Base-by-base conservation (phyloP, 768 basidiomycete species). In the Leucocoprinus birnbaumii region DNA sequence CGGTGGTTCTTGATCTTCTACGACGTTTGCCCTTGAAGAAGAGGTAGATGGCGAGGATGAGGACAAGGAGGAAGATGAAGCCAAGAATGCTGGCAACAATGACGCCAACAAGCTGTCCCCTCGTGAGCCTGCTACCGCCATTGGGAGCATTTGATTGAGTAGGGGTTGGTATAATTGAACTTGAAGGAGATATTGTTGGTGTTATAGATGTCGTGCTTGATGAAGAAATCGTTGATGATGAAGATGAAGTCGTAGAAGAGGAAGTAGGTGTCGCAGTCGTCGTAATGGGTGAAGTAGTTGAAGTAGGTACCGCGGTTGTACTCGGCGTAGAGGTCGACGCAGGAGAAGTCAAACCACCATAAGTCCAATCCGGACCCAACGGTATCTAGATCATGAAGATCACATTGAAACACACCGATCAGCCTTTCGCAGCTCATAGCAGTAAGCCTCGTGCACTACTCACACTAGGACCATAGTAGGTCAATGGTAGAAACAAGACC, bases 381-480 rank as follows among this genome's bases (percentile, higher is more conserved):
- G 91, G 91, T 61, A 93, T 90, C 89, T 91, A 51, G 4, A 59
- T 18, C 44, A 46, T 38, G 18, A 9, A 46, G 1, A 64, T 48
- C 41, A 42, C n/a, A 38, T 31, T 11, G 11, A 31, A 31, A 31
- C 9, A 14, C 38, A 38, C n/a, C n/a, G n/a, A 38, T 38, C 9
- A 13, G 16, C 38, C 13, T 10, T 11, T n/a, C 27, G 35, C 18
- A 22, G 43, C 34, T 34, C 16, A 31, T 19, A 38, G n/a, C 45
- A 40, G 11, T 4, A 34, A 38, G 18, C 53, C 51, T 38, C 19
- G 22, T 51, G 53, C 24, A 42, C 34, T 7, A 80, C 89, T 80
- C 65, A 91, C 89, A 67, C 85, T 85, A 51, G 91, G 89, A 26
- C 91, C 91, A 60, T 80, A 90, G 69, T 92, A 93, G 0, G 90